Conservation (phyloP, 306 rosid species). For the Fragaria ananassa region DNA sequence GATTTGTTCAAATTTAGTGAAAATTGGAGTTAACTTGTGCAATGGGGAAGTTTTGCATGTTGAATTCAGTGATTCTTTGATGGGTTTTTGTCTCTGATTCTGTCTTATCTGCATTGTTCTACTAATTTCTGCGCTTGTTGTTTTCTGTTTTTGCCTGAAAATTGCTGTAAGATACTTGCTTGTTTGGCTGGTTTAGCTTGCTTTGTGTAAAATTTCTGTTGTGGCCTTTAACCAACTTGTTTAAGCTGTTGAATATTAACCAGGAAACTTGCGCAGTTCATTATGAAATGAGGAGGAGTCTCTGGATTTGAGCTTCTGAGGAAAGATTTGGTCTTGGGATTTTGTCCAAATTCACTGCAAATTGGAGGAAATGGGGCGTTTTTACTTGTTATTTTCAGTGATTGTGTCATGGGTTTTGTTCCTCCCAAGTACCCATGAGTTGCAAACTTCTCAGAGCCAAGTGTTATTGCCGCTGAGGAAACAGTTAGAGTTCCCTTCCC, state of each 20-base stretch:
- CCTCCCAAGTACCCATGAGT: slow-evolving; percentile 44
- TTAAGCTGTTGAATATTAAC: neutral
- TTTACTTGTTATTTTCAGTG: slow-evolving; percentile 28
- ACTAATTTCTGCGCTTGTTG: slow-evolving; percentile 6
- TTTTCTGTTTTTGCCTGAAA: slow-evolving; percentile 23
- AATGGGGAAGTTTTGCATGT: neutral
- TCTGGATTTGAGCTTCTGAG: neutral
- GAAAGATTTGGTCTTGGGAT: neutral
- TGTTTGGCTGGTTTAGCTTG: slow-evolving; percentile 2
- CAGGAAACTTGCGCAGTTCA: neutral
- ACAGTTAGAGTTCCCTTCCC: slow-evolving; percentile 64
- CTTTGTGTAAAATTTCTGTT: neutral
- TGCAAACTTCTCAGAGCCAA: slow-evolving; percentile 54
- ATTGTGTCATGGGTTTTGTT: slow-evolving; percentile 44
- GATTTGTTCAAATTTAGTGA: neutral
- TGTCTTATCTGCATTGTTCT: slow-evolving; percentile 8
- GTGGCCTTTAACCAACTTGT: slow-evolving; percentile 16
- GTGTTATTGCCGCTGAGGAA: slow-evolving; percentile 61
- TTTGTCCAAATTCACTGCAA: neutral
- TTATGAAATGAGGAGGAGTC: neutral
- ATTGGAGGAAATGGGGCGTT: slow-evolving; percentile 42
- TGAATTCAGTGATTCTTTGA: neutral
- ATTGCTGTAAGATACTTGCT: slow-evolving; percentile 14
- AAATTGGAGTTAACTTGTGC: neutral
- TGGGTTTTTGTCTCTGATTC: neutral